Evolutionary conservation across 805 yeast genomes (phyloP), one percentile per base, ranked within the genome.

Genomic region (Torulaspora microellipsoides): DNA sequence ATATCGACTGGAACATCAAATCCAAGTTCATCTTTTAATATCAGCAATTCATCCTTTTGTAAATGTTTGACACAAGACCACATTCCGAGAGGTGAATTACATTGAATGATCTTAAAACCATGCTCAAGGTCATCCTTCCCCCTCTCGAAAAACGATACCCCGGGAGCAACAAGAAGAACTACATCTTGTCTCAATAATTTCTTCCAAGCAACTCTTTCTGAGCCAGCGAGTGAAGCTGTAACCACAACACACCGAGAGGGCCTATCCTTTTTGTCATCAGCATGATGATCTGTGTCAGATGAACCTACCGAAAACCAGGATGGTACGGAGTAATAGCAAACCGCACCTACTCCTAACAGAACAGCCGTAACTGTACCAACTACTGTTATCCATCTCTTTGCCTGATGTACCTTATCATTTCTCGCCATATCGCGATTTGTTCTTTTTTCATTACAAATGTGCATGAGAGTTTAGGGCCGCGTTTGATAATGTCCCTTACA

Each of bases 21-120:
- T 1, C 48, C 20, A 8, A 63, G 32, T 23, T 65, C 70, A 29
- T 50, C 58, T 3, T 51, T 35, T 1, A 58, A 56, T 2, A 65
- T 50, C 36, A 66, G 48, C 4, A 69, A 42, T 7, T 56, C 43
- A 15, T 70, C 67, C 28, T 75, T 67, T 15, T 63, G 59, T 20
- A 80, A 40, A 45, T 78, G 82, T 47, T 77, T 77, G 15, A 78
- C 65, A n/a, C 80, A 67, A 30, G 80, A 78, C 64, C 77, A 72
- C 10, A 77, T 58, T 2, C 84, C 81, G 10, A 60, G 64, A 42
- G 65, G 65, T 0, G 75, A 70, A n/a, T 69, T 72, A 38, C 80
- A 74, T 36, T 64, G 65, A 2, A 78, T 71, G 10, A 75, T 52
- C 40, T 71, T 68, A 46, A 58, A 59, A 15, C 47, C 40, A 17